phyloP scores from a whole-genome alignment of 2,329 filamentous ascomycete species.

The Colletotrichum tabaci region DNA sequence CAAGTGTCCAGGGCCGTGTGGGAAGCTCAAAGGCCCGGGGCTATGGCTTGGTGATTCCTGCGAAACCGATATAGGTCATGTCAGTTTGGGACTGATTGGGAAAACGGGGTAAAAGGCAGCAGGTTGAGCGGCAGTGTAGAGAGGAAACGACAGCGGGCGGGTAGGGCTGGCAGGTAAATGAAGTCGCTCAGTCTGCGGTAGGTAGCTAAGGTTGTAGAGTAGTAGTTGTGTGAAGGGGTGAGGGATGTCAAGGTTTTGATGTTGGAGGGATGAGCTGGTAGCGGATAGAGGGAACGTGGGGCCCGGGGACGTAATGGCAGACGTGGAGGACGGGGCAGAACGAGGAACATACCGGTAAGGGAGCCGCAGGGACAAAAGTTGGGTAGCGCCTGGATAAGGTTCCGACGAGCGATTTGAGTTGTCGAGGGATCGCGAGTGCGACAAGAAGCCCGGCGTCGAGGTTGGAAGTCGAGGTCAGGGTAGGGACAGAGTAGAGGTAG shows the following conservation, averaged over 20 bases:
- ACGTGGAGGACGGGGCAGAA: not conserved
- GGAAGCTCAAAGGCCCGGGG: not conserved
- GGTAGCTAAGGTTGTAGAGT: no score
- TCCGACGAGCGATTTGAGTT: conserved; percentile 7
- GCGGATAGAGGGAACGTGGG: conserved; percentile 36
- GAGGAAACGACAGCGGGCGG: conserved; percentile 14
- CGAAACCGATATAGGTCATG: conserved; percentile 30
- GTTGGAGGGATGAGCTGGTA: conserved; percentile 40
- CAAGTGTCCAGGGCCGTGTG: conserved; percentile 1
- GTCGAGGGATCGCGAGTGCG: conserved; percentile 7
- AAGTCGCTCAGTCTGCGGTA: conserved; percentile 15
- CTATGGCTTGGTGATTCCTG: conserved; percentile 23
- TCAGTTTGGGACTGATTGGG: conserved; percentile 37
- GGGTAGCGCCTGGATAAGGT: not conserved
- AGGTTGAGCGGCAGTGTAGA: conserved; percentile 18
- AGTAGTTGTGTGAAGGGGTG: conserved; percentile 12
- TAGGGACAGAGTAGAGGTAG: not conserved
- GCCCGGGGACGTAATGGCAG: conserved; percentile 30
- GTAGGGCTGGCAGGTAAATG: conserved; percentile 38
- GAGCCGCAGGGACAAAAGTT: no score
- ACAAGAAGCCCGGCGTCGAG: not conserved
- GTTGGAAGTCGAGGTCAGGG: not conserved
- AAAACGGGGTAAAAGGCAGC: conserved; percentile 21
- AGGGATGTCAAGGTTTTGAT: conserved; percentile 32
- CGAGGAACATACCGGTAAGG: conserved; percentile 5